Percentiles rank a stretch among this genome's conserved stretches.
Conservation (phyloP, 345 rosid species). For the Syzygium aqueum region DNA sequence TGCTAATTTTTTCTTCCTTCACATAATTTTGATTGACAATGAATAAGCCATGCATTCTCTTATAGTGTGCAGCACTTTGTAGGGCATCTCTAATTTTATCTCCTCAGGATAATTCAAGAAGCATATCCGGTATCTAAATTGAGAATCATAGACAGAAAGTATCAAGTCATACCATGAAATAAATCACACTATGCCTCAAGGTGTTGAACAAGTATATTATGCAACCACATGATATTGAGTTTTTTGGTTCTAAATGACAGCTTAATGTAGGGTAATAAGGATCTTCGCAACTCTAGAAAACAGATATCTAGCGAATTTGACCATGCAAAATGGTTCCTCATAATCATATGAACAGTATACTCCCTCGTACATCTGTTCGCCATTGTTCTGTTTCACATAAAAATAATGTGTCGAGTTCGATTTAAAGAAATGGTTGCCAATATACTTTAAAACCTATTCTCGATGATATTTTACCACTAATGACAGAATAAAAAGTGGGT, state of each 20-base stretch:
- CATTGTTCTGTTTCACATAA: neutral
- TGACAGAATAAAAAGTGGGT: neutral
- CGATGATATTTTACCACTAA: neutral
- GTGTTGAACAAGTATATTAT: neutral
- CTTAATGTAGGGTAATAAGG: neutral
- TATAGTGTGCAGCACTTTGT: neutral
- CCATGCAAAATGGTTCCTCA: neutral
- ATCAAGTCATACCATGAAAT: neutral
- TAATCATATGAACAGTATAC: neutral
- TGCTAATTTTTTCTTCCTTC: neutral
- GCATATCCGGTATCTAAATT: neutral
- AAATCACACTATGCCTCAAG: neutral
- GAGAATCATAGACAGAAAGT: neutral
- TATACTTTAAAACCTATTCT: neutral
- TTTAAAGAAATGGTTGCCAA: neutral
- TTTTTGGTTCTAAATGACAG: neutral
- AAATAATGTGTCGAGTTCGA: neutral
- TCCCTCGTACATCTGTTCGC: neutral
- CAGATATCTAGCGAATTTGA: neutral
- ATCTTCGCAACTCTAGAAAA: neutral
- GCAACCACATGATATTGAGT: neutral
- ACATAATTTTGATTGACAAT: neutral
- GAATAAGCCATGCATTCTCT: neutral
- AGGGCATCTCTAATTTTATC: neutral
- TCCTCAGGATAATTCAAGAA: neutral